phyloP scores from a whole-genome alignment of 768 basidiomycete genomes.

The Coprinopsis strossmayeri region DNA sequence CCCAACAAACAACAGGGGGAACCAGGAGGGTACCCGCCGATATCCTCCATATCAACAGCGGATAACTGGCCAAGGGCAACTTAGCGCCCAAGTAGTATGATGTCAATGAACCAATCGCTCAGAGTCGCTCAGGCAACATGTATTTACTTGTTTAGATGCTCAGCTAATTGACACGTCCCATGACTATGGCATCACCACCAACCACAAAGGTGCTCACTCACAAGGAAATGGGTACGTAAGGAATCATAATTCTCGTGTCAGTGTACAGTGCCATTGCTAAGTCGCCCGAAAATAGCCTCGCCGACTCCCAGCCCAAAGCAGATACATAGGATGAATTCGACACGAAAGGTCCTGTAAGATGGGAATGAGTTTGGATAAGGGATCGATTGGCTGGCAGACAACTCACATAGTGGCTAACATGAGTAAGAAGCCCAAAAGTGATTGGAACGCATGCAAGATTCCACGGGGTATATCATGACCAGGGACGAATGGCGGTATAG shows the following conservation, averaged over 20 bases:
- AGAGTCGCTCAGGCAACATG: no score
- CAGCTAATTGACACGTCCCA: conserved; percentile 3
- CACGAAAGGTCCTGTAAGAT: conserved; percentile 71
- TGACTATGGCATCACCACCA: neutral
- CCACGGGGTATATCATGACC: conserved; percentile 70
- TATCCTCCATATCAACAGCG: no score
- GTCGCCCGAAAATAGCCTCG: conserved; percentile 64
- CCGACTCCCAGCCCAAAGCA: conserved; percentile 67
- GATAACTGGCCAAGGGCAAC: no score
- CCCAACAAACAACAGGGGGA: no score
- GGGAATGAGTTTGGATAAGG: neutral
- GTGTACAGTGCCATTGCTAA: conserved; percentile 20
- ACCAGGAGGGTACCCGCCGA: no score
- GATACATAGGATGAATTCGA: conserved; percentile 68
- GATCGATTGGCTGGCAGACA: neutral
- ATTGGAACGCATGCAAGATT: conserved; percentile 53
- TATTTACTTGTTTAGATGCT: no score
- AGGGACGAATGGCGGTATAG: conserved; percentile 56
- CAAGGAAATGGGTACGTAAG: neutral
- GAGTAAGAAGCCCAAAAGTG: conserved; percentile 56
- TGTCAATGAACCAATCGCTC: no score
- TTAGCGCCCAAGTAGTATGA: no score
- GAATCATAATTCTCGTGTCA: conserved; percentile 12
- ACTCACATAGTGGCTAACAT: conserved; percentile 82
- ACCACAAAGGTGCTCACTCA: neutral